Base-by-base conservation (phyloP, 2,329 filamentous ascomycete genomes). In the Phoma sp. region DNA sequence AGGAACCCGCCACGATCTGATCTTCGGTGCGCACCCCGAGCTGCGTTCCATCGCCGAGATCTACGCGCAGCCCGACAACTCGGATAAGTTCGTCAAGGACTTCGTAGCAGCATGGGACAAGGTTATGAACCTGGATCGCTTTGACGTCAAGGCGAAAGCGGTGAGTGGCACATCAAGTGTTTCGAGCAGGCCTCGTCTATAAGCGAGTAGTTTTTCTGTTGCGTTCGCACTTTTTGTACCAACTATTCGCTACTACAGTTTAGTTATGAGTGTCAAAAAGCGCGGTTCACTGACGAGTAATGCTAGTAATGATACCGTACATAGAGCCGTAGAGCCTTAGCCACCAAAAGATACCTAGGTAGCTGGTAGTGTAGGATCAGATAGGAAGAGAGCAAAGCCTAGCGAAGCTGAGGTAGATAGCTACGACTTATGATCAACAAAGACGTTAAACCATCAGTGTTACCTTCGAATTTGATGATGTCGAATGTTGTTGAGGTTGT, bases 11-110 rank as follows among this genome's bases (percentile, higher is more conserved):
- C 80, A 80, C 46, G 89, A 91, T 64, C 80, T 91, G 10, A 80
- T 91, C 58, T 87, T 91, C 57, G 89, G 89, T 48, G 86, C 86
- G n/a, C 88, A 91, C 62, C 80, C 89, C 24, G 89, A 91, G 80
- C 78, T 91, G 42, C 86, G 89, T 42, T 87, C 89, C 30, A 73
- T 90, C 30, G 76, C 88, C 4, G 89, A 91, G 78, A 82, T 90
- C 0, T 91, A 91, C 65, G 89, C 78, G 33, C 80, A 80, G 60
- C 67, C 78, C 0, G 88, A 88, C 64, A 81, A 78, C 8, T 71
- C 82, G 52, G 79, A 83, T 53, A 88, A 86, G 79, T 89, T 91
- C 55, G 83, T 85, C 38, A 84, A 82, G 73, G 89, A 91, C 78
- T 91, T 91, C 66, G 81, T 90, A 13, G 77, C 80, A 7, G 86